Base-by-base conservation (phyloP, 148 eudicot genomes). In the Nepenthes gracilis region DNA sequence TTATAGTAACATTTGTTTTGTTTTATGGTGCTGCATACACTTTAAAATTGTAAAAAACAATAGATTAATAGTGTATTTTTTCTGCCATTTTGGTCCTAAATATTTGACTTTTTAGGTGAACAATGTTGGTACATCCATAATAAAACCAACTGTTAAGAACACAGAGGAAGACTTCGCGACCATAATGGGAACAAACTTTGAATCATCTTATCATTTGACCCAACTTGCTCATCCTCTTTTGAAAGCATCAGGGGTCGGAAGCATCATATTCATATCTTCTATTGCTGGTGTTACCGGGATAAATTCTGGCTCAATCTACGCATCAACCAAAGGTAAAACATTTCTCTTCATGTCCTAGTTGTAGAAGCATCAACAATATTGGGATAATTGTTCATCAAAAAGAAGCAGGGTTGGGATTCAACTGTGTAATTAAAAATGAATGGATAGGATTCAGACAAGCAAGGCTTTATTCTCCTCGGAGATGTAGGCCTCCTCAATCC, bases 201-300 rank as follows among this genome's bases (percentile, higher is more conserved):
- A 85, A 53, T 73, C 91, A 0, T 62, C 78, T 33, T 81, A 65
- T 58, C 87, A 85, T 67, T 43, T 85, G 14, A 60, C 71, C 48
- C 91, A 81, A 64, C 78, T 85, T 50, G 74, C 80, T 2, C 67
- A 85, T 61, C 90, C 86, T 49, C 70, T 81, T 14, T 77, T 81
- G 1, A 81, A 81, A 62, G 78, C 75, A 54, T 77, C 85, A 1
- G 83, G 76, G 10, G 14, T 11, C 2, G 91, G 77, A n/a, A 85
- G 66, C 59, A 77, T 85, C 43, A 62, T 85, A 61, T 73, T 77
- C 51, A 69, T 80, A 33, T 80, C 91, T 35, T 82, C 83, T 2
- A 77, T 80, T 12, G 68, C 74, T 47, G 78, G 87, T 5, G 64
- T 70, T 9, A 63, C 66, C 12, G 69, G 76, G 6, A 23, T 78